A percentile compares a stretch with the other conserved stretches of the same genome.
Conservation (phyloP, 352 stramenopile genomes). For the Phytophthora rubi region DNA sequence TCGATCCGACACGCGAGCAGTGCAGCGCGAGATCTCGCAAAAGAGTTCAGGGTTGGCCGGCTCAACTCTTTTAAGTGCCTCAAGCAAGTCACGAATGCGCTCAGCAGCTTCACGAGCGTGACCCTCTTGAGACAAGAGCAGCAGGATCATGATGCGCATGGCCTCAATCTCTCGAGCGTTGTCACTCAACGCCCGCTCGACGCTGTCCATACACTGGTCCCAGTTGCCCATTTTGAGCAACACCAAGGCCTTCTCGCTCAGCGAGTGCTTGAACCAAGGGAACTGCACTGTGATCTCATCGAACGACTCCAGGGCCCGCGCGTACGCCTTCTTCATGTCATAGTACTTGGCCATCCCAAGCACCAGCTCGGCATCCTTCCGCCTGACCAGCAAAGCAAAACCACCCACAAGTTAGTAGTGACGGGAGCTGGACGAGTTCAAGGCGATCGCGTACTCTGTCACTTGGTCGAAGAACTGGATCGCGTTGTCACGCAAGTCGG, state of each 20-base stretch:
- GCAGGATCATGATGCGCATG: conserved; percentile 66
- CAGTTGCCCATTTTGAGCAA: conserved; percentile 87
- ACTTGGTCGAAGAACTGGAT: conserved; percentile 77
- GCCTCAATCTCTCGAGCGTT: conserved; percentile 79
- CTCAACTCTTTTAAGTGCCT: conserved; percentile 75
- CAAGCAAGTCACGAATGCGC: conserved; percentile 66
- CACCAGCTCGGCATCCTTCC: conserved; percentile 74
- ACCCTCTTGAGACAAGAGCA: conserved; percentile 73
- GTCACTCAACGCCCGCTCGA: conserved; percentile 71
- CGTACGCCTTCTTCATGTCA: conserved; percentile 76
- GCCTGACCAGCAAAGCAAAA: conserved; percentile 31
- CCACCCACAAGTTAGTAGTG: conserved; percentile 7
- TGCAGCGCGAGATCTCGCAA: conserved; percentile 67
- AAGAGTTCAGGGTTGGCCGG: conserved; percentile 74
- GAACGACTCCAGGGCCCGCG: conserved; percentile 65
- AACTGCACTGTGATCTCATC: conserved; percentile 84
- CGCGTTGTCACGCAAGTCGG: conserved; percentile 59
- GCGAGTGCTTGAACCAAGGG: conserved; percentile 83
- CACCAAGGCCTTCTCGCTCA: conserved; percentile 84
- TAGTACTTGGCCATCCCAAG: conserved; percentile 79
- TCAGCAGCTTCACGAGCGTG: conserved; percentile 57
- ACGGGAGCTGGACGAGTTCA: background rate
- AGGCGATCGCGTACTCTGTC: conserved; percentile 47
- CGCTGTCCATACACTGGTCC: conserved; percentile 85
- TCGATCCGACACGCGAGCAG: conserved; percentile 65